Evolutionary conservation across 2,329 filamentous ascomycete genomes (phyloP).

Genomic region (Cladophialophora exuberans): DNA sequence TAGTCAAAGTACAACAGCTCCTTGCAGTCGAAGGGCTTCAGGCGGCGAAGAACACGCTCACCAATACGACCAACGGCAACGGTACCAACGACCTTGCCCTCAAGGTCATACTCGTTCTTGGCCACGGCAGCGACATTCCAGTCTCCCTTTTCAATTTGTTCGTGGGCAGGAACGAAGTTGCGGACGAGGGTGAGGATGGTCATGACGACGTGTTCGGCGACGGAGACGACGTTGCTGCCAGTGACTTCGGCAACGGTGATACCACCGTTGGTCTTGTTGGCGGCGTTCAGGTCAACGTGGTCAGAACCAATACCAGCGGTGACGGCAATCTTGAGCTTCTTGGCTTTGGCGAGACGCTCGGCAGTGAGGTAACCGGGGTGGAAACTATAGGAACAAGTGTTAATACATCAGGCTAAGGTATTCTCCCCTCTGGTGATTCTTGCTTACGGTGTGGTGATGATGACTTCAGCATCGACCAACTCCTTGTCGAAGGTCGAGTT

Average conservation of each 20-base stretch:
- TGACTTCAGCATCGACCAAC: constrained; percentile 94
- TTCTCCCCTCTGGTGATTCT: constrained; percentile 32
- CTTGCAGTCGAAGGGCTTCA: constrained; percentile 99
- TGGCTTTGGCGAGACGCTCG: constrained; percentile 94
- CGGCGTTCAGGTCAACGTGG: constrained; percentile 94
- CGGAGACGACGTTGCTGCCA: constrained; percentile 96
- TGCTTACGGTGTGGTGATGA: constrained; percentile 92
- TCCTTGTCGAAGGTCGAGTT: constrained; percentile 93
- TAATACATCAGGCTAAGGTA: constrained; percentile 10
- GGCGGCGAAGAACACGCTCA: constrained; percentile 92
- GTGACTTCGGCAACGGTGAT: constrained; percentile 97
- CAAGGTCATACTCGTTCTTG: constrained; percentile 98
- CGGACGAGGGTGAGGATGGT: constrained; percentile 94
- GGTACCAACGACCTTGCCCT: constrained; percentile 96
- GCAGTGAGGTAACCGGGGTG: constrained; percentile 97
- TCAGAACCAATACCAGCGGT: constrained; percentile 98
- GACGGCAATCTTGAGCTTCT: constrained; percentile 97
- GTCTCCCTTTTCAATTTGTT: constrained; percentile 84
- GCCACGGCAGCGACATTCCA: constrained; percentile 96
- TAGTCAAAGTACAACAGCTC: constrained; percentile 99
- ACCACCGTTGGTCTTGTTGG: constrained; percentile 98
- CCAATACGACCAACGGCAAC: constrained; percentile 97
- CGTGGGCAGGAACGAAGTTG: constrained; percentile 98
- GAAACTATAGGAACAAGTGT: constrained; percentile 66
- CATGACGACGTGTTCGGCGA: constrained; percentile 99